A percentile compares a stretch with the other conserved stretches of the same genome.
phyloP scores from a whole-genome alignment of 1,284 basidiomycete genomes.

The Cutaneotrichosporon dermatis region DNA sequence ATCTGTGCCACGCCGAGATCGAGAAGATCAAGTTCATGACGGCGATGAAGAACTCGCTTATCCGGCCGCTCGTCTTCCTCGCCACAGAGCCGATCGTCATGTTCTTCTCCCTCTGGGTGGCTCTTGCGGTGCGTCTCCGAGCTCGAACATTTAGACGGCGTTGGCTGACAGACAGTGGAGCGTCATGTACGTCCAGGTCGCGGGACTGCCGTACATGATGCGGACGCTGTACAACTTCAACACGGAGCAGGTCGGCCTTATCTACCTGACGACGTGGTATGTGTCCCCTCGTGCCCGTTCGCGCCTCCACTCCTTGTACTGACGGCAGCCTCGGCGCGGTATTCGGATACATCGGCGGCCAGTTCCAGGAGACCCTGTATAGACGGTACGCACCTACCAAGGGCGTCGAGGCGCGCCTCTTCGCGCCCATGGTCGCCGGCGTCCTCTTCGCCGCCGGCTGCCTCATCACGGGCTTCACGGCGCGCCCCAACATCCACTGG shows the following conservation, averaged over 20 bases:
- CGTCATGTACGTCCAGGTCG: conserved; percentile 64
- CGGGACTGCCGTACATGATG: conserved; percentile 64
- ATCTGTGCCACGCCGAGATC: conserved; percentile 47
- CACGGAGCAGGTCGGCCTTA: conserved; percentile 60
- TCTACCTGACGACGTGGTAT: conserved; percentile 58
- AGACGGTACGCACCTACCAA: conserved; percentile 41
- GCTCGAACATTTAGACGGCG: no score
- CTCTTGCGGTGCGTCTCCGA: conserved; percentile 52
- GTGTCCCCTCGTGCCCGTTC: background rate
- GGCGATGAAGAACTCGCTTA: conserved; percentile 33
- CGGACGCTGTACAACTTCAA: conserved; percentile 62
- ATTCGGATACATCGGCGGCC: conserved; percentile 58
- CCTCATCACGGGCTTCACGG: conserved; percentile 52
- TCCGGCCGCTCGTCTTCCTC: conserved; percentile 53
- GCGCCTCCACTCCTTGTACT: background rate
- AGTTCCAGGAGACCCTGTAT: conserved; percentile 67
- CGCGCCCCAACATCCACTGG: conserved; percentile 33
- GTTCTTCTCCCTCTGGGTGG: conserved; percentile 70
- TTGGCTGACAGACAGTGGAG: conserved; percentile 56
- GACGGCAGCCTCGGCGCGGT: conserved; percentile 53
- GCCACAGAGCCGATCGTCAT: conserved; percentile 71
- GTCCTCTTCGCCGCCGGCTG: conserved; percentile 61
- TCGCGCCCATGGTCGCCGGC: conserved; percentile 61
- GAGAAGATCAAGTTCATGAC: conserved; percentile 35
- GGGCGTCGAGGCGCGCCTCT: conserved; percentile 71